Conservation (phyloP, 805 yeast species). For the Kuraishia ogatae region DNA sequence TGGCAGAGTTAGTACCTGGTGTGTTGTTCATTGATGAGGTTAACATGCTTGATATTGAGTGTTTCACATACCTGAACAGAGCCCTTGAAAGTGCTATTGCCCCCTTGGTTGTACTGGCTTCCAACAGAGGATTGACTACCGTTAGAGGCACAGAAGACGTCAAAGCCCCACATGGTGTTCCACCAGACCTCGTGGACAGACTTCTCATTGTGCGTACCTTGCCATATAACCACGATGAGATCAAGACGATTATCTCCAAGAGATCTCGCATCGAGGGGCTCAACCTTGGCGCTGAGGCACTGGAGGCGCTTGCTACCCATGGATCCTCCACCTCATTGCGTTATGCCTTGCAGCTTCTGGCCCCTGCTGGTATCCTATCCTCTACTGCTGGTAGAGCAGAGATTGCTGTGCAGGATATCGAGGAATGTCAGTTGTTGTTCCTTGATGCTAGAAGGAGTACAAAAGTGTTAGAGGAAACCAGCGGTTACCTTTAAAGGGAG, state of each 20-base stretch:
- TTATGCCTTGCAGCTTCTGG: slow-evolving; percentile 82
- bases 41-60: slow-evolving; percentile 95
- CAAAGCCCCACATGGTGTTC: slow-evolving; percentile 92
- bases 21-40: slow-evolving; percentile 97
- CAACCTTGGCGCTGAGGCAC: slow-evolving; percentile 56
- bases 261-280: slow-evolving; percentile 74
- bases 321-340: slow-evolving; percentile 80
- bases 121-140: slow-evolving; percentile 89
- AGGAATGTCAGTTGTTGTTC: slow-evolving; percentile 75
- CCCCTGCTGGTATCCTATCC: slow-evolving; percentile 85
- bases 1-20: slow-evolving; percentile 96
- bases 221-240: slow-evolving; percentile 81
- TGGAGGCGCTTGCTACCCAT: slow-evolving; percentile 61
- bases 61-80: slow-evolving; percentile 88
- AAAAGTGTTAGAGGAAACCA: slow-evolving; percentile 46
- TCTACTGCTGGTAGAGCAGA: slow-evolving; percentile 64
- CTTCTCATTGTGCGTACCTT: slow-evolving; percentile 85
- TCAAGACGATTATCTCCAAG: slow-evolving; percentile 71
- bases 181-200: slow-evolving; percentile 90
- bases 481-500: slow-evolving; percentile 9
- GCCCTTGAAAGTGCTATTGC: slow-evolving; percentile 90
- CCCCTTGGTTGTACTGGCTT: slow-evolving; percentile 92
- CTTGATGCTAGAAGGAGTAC: slow-evolving; percentile 82
- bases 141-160: slow-evolving; percentile 86
- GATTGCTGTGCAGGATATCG: slow-evolving; percentile 62